Conservation (phyloP, 2,329 filamentous ascomycete species). For the Aspergillus clavatus region DNA sequence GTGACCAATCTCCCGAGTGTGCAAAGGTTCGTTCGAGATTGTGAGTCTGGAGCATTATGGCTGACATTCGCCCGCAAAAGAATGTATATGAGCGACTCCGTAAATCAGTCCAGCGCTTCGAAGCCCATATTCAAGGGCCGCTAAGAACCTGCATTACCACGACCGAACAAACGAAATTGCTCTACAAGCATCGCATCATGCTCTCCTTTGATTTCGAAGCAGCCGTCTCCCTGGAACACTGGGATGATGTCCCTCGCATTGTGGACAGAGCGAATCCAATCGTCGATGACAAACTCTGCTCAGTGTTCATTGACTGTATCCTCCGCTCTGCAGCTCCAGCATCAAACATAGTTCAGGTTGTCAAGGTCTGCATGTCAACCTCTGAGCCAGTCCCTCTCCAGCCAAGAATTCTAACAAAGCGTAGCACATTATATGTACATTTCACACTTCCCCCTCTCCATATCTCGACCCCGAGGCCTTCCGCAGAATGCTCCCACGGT, state of each 20-base stretch:
- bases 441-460: slow-evolving; percentile 53
- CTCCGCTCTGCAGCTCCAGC: slow-evolving; percentile 50
- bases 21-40: slow-evolving; percentile 28
- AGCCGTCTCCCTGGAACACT: slow-evolving; percentile 60
- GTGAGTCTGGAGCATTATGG: background rate
- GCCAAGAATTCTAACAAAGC: slow-evolving; percentile 23
- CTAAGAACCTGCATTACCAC: slow-evolving; percentile 38
- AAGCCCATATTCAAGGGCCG: slow-evolving; percentile 42
- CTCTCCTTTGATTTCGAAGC: slow-evolving; percentile 77
- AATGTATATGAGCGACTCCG: slow-evolving; percentile 57
- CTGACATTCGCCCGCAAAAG: slow-evolving; percentile 44
- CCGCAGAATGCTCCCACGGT: slow-evolving; percentile 61
- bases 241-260: slow-evolving; percentile 60
- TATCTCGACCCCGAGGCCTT: slow-evolving; percentile 3
- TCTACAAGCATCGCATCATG: slow-evolving; percentile 60
- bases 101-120: slow-evolving; percentile 58
- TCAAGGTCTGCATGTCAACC: slow-evolving; percentile 42
- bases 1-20: slow-evolving; percentile 39
- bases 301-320: slow-evolving; percentile 63
- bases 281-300: slow-evolving; percentile 46
- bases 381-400: background rate
- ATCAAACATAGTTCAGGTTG: slow-evolving; percentile 11
- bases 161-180: slow-evolving; percentile 49
- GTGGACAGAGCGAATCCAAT: slow-evolving; percentile 43
- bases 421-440: slow-evolving; percentile 66